A percentile compares a stretch with the other conserved stretches of the same genome.
Evolutionary conservation across 495 filamentous ascomycete species (phyloP).

Genomic region (Daldinia grandis): DNA sequence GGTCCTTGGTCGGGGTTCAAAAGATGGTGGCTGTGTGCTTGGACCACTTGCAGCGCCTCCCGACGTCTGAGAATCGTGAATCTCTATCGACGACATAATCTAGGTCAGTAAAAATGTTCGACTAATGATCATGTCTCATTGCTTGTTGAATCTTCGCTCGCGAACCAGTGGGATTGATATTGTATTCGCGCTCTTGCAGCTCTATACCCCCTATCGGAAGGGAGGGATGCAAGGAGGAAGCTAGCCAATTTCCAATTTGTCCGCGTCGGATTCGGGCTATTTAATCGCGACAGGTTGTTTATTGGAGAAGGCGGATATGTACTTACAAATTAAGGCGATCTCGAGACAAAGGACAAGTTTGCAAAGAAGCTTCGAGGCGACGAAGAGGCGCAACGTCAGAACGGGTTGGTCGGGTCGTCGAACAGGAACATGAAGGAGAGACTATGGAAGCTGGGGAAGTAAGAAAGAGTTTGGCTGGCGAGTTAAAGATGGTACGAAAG

Average conservation of each 20-base stretch:
- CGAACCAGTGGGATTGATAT: constrained; percentile 12
- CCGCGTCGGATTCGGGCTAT: constrained; percentile 22
- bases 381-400: constrained; percentile 34
- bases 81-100: constrained; percentile 37
- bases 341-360: constrained; percentile 26
- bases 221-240: constrained; percentile 41
- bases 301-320: background rate
- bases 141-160: constrained; percentile 18
- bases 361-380: constrained; percentile 26
- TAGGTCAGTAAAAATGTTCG: constrained; percentile 22
- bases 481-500: constrained; percentile 31
- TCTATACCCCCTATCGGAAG: constrained; percentile 41
- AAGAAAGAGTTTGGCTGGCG: constrained; percentile 41
- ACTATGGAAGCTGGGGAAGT: constrained; percentile 43
- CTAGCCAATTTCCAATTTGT: constrained; percentile 38
- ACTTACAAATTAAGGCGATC: constrained; percentile 39
- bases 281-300: constrained; percentile 28
- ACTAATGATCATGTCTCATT: constrained; percentile 34
- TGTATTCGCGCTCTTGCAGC: constrained; percentile 24
- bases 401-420: constrained; percentile 35
- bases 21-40: constrained; percentile 41
- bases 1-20: constrained; percentile 31
- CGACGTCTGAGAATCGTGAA: constrained; percentile 37
- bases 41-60: constrained; percentile 36
- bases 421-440: constrained; percentile 42